Conservation (phyloP, 352 stramenopile genomes). For the Phytophthora pinifolia region DNA sequence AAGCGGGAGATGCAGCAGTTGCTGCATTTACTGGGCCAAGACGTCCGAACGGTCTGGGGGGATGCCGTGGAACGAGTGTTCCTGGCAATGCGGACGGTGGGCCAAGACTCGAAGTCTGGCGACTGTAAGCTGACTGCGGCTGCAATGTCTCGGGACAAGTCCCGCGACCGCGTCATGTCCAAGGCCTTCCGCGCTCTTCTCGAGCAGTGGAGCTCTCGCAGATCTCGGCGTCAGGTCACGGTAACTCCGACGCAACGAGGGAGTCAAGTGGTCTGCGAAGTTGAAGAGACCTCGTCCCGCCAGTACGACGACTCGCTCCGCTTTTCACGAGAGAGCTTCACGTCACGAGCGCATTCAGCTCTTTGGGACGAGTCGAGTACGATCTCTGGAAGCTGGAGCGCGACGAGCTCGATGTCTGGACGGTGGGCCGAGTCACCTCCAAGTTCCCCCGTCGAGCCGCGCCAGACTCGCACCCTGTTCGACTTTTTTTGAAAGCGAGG, state of each 20-base stretch:
- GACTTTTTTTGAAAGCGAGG: constrained; percentile 7
- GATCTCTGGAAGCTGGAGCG: background rate
- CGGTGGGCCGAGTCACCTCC: constrained; percentile 8
- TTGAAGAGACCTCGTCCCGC: constrained; percentile 17
- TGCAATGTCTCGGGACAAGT: constrained; percentile 8
- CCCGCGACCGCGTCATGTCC: constrained; percentile 19
- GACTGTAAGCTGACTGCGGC: background rate
- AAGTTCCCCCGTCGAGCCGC: constrained; percentile 4
- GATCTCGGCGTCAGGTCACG: constrained; percentile 16
- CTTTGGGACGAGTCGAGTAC: background rate
- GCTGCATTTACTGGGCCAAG: constrained; percentile 22
- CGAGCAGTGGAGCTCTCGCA: constrained; percentile 24
- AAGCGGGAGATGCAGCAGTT: constrained; percentile 39
- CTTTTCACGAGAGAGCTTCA: constrained; percentile 4
- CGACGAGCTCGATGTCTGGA: background rate
- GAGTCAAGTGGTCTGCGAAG: constrained; percentile 16
- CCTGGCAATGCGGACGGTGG: constrained; percentile 18
- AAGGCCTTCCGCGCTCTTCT: constrained; percentile 29
- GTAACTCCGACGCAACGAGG: constrained; percentile 16
- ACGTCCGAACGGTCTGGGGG: constrained; percentile 29
- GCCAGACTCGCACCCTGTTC: constrained; percentile 1
- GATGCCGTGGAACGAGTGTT: constrained; percentile 34
- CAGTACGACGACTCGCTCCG: background rate
- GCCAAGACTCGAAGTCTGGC: constrained; percentile 4
- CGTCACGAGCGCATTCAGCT: background rate